phyloP scores from a whole-genome alignment of 108 stramenopile genomes.

The Skeletonema grethae region DNA sequence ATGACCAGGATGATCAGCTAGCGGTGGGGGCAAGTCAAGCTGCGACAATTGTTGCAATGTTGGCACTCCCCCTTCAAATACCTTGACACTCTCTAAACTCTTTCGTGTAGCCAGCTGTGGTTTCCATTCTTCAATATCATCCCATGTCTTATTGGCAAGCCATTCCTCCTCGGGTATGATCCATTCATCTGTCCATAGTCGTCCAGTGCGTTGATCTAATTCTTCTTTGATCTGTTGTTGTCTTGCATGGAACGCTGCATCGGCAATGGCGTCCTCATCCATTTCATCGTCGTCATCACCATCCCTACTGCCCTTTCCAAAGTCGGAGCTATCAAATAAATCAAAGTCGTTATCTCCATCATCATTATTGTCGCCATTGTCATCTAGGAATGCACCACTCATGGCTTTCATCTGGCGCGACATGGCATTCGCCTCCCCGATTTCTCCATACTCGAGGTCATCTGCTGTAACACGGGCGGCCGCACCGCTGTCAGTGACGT shows the following conservation, averaged over 20 bases:
- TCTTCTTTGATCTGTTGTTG: slow-evolving; percentile 53
- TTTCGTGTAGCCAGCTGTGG: slow-evolving; percentile 61
- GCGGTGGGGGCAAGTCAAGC: slow-evolving; percentile 51
- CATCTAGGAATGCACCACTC: neutral
- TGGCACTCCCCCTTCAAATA: slow-evolving; percentile 65
- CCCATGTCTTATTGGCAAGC: slow-evolving; percentile 44
- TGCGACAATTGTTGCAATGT: slow-evolving; percentile 56
- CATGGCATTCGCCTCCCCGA: slow-evolving; percentile 1
- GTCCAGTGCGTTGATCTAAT: slow-evolving; percentile 57
- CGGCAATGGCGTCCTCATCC: neutral
- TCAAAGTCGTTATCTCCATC: neutral
- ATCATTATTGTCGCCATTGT: slow-evolving; percentile 22
- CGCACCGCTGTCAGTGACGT: neutral
- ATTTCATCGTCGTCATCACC: slow-evolving; percentile 13
- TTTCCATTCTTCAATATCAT: slow-evolving; percentile 78
- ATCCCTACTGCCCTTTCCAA: neutral
- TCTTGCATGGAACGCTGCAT: slow-evolving; percentile 3
- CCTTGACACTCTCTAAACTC: slow-evolving; percentile 68
- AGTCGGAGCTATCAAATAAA: neutral
- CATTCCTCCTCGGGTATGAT: slow-evolving; percentile 72
- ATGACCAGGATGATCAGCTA: slow-evolving; percentile 51
- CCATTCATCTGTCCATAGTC: slow-evolving; percentile 66
- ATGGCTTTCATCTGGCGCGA: neutral
- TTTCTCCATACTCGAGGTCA: slow-evolving; percentile 5
- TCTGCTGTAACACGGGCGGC: neutral